Conservation (phyloP, 2,329 filamentous ascomycete genomes). For the Amauroascus verrucosus region DNA sequence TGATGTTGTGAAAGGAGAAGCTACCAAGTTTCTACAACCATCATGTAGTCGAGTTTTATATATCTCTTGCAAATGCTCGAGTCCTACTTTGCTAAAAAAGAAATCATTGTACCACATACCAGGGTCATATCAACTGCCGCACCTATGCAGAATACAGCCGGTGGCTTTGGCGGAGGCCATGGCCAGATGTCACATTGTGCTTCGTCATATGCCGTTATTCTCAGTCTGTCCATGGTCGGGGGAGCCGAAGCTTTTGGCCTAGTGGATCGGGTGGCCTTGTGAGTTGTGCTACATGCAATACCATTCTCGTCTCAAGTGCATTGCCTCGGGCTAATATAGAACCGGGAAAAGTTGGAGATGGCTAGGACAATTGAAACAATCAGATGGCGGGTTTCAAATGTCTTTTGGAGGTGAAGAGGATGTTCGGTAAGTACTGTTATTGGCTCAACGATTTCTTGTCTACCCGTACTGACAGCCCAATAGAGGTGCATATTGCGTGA, state of each 20-base stretch:
- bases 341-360: constrained; percentile 57
- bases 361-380: constrained; percentile 75
- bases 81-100: constrained; percentile 11
- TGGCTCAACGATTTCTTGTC: neutral
- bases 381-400: constrained; percentile 82
- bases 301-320: neutral
- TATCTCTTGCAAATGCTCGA: neutral
- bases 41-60: constrained; percentile 8
- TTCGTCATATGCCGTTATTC: constrained; percentile 72
- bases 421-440: constrained; percentile 53
- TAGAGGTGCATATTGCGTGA: constrained; percentile 84
- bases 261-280: constrained; percentile 70
- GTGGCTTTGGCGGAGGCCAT: constrained; percentile 89
- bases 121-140: constrained; percentile 62
- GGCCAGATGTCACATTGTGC: constrained; percentile 84
- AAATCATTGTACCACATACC: constrained; percentile 14
- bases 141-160: constrained; percentile 69
- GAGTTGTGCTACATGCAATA: constrained; percentile 13
- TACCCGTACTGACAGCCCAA: constrained; percentile 14
- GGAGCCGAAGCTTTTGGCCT: constrained; percentile 62
- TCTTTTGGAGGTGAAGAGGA: constrained; percentile 81
- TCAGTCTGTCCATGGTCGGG: constrained; percentile 69
- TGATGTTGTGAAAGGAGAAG: neutral
- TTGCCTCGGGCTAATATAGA: neutral
- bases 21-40: neutral